phyloP scores from a whole-genome alignment of 305 asterid species.

The Withania somnifera region DNA sequence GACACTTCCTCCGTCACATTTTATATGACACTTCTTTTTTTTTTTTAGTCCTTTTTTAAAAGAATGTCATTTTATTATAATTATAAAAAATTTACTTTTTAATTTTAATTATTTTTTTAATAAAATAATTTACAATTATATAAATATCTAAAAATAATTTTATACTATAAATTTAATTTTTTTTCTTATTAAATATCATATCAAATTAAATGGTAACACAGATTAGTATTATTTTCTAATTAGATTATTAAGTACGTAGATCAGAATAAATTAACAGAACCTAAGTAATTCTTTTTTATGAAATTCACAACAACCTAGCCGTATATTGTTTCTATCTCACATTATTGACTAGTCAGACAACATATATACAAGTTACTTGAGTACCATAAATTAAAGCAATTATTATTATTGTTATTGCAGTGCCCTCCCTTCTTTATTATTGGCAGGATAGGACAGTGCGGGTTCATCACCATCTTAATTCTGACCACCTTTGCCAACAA shows the following conservation, averaged over 20 bases:
- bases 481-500: slow-evolving; percentile 18
- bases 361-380: background rate
- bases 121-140: too few relatives aligned
- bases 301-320: background rate
- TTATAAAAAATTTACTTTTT: too few relatives aligned
- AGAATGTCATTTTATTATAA: too few relatives aligned
- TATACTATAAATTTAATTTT: too few relatives aligned
- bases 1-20: too few relatives aligned
- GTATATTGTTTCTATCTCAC: background rate
- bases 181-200: too few relatives aligned
- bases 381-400: background rate
- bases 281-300: background rate
- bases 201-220: too few relatives aligned
- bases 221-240: background rate
- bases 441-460: background rate
- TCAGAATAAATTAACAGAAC: background rate
- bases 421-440: background rate
- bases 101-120: too few relatives aligned
- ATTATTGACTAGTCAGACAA: background rate
- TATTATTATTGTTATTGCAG: background rate
- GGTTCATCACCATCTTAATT: slow-evolving; percentile 2
- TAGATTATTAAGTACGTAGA: background rate
- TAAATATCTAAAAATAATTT: too few relatives aligned
- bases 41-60: too few relatives aligned
- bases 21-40: too few relatives aligned